Evolutionary conservation across 73 alveolate genomes (phyloP), one percentile per base, ranked within the genome.

Genomic region (Stentor coeruleus): DNA sequence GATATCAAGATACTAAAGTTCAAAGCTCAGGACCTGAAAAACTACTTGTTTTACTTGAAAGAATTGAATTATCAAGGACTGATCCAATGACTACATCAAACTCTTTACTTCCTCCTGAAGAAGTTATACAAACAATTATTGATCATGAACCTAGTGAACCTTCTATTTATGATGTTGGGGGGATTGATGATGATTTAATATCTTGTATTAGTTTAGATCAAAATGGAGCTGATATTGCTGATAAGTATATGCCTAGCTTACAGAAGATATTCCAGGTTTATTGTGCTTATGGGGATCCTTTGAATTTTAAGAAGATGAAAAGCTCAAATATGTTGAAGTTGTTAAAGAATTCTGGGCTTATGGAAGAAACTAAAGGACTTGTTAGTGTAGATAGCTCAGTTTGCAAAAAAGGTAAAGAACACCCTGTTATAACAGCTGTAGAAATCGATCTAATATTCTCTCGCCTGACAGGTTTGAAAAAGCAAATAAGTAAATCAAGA

Each of bases 1-100:
- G 42, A 15, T 66, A 66, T 31, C 42, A 20, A 33, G 79, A 66
- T 20, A 28, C 79, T 31, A 37, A 66, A 33, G 36, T 66, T 2
- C 36, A 20, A 28, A 33, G 33, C 36, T 26, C 42, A 0, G 15
- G 15, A 28, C n/a, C 93, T 0, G 96, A 90, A 77, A 83, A 59
- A 82, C 83, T 90, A 3, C 66, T 87, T 42, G 58, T 87, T 4
- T 39, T 90, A 28, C 85, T 90, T 3, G 96, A 90, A 82, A 87
- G 96, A 74, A 84, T 90, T 92, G 96, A 90, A 72, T 85, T 90
- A 2, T 81, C 93, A 3, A n/a, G n/a, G n/a, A 38, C 74, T 74
- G 84, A 31, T 2, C n/a, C 39, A 20, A 66, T 26, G 2, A 82
- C 59, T 3, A 40, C 59, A 36, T n/a, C 11, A 1, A 66, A 66